Base-by-base conservation (phyloP, 352 stramenopile genomes). In the Halophytophthora batemanensis region DNA sequence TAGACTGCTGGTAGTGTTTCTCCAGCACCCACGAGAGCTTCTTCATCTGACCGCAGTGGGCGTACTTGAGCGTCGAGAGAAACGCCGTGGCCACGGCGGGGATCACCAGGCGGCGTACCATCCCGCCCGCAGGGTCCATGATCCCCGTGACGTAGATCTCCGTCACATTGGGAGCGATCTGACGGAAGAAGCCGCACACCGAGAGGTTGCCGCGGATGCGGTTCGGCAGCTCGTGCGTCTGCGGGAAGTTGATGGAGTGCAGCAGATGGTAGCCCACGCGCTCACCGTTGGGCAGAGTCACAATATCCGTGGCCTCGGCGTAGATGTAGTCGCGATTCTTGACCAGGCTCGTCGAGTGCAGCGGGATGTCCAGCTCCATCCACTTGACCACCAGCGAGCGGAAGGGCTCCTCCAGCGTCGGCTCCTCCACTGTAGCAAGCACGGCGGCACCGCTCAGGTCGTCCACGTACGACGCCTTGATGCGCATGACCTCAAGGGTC, bases 251-350 rank as follows among this genome's bases (percentile, higher is more conserved):
- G 38, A 87, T 64, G 44, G 77, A 87, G 61, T 87, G 77, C 49
- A 82, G 51, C 25, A 87, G 60, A 36, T 84, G 71, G 55, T 81
- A 87, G 40, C 77, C 77, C 7, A 77, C 54, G 17, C 60, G 66
- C 2, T 74, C 77, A 8, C 71, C 59, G 2, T 41, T 84, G 3
- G 55, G 48, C 34, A 80, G 58, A 8, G 37, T 49, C 15, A 51
- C 53, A 15, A 77, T 71, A 2, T 74, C 77, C 3, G 73, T 86
- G 49, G 53, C 61, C 41, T 86, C 74, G 12, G 86, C 37, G 39
- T 79, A 75, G 7, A 87, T 74, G 52, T 82, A 76, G 58, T 87
- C 77, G 8, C 71, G 68, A 53, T 82, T 85, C 65, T 75, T 69
- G 10, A 74, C 46, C 28, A 85, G 40, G 13, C 56, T 57, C 8